Base-by-base conservation (phyloP, 1,284 basidiomycete species). In the Vanrija pseudolonga region DNA sequence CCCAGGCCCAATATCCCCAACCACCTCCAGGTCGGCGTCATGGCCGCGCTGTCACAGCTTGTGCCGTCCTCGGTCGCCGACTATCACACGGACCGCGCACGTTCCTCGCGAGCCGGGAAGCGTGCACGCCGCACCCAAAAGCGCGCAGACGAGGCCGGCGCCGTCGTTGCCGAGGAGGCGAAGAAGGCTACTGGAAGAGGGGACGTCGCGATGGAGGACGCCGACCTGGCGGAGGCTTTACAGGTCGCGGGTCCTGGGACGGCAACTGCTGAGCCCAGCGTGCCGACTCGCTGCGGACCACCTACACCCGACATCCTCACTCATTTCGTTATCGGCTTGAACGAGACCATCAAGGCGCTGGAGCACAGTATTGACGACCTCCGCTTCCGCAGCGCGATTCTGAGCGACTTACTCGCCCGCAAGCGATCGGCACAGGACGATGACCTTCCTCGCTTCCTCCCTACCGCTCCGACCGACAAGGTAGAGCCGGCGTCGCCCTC, bases 311-410 rank as follows among this genome's bases (percentile, higher is more conserved):
- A 71, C 9, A 71, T 84, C 22, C 71, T 85, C 14, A 60, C 79
- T 12, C 81, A 86, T 67, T 62, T 88, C 40, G 76, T 81, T 1
- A 71, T 87, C 42, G 90, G 90, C 12, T 86, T 93, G 62, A 94
- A 92, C 66, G 80, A 84, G 66, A 87, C 90, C 8, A 89, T 89
- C 20, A 88, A 84, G 71, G 77, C 78, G 18, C 78, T 94, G 12
- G 90, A 94, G 72, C 61, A 56, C 4, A 82, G 87, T 59, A 79
- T 83, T 19, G 64, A 66, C n/a, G 64, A 71, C 20, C 61, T 75
- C 26, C 64, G 64, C 32, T 24, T 68, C 9, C 60, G 65, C 11
- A 55, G 72, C 17, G 53, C 65, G 40, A 44, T 64, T 17, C 64
- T 74, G 47, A 61, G 62, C 1, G 71, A 73, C 40, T 50, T 57